Evolutionary conservation across 192 early-diverging fungal species (phyloP).

Genomic region (Haplosporangium gracile): DNA sequence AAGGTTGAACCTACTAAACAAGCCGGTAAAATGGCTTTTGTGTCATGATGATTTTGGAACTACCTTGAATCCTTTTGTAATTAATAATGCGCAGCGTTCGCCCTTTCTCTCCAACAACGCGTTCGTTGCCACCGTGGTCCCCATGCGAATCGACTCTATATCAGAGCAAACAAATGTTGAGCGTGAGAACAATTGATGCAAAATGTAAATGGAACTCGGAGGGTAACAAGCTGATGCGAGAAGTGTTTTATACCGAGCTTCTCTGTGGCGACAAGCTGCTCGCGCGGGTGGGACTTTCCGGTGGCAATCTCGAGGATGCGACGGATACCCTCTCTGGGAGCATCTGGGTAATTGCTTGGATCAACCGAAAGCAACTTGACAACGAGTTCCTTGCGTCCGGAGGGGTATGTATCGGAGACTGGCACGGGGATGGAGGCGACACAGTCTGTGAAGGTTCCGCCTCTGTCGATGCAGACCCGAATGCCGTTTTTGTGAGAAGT

Average conservation of each 20-base stretch:
- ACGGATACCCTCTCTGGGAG: constrained; percentile 94
- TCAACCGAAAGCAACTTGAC: constrained; percentile 95
- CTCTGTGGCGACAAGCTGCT: constrained; percentile 78
- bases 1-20: neutral
- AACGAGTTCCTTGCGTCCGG: constrained; percentile 74
- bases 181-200: neutral
- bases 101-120: constrained; percentile 90
- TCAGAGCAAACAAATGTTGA: neutral
- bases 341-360: constrained; percentile 90
- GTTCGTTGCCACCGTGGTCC: constrained; percentile 98
- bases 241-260: constrained; percentile 64
- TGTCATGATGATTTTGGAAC: neutral
- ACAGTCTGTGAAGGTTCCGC: constrained; percentile 98
- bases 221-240: neutral
- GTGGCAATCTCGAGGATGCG: constrained; percentile 87
- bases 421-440: constrained; percentile 79
- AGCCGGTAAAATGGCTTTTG: neutral
- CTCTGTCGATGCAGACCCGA: constrained; percentile 89
- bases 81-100: constrained; percentile 88
- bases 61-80: constrained; percentile 94
- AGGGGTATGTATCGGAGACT: constrained; percentile 57
- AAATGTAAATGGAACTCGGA: neutral
- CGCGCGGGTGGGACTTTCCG: constrained; percentile 75
- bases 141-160: constrained; percentile 88
- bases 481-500: constrained; percentile 34